Percentiles rank a stretch among this genome's conserved stretches.
These are phyloP conservation scores for Papiliotrema nemorosa DNA, from an alignment of 1,284 basidiomycete species.

Conservation along the genomic window DNA sequence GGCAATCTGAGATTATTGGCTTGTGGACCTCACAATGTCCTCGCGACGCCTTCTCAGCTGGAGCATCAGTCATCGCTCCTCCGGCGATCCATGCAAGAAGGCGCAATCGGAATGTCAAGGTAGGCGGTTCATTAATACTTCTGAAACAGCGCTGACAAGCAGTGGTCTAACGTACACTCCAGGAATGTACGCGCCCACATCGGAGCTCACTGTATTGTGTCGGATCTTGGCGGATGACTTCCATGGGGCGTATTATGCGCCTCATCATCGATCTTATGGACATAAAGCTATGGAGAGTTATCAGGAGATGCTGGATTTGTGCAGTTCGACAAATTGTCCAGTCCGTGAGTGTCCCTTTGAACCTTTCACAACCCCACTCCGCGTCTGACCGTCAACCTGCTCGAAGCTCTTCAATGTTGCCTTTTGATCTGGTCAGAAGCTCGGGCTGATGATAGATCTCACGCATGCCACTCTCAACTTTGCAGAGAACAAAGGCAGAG, in stretches of 20 bases:
- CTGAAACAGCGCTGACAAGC: neutral
- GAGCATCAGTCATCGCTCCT: slow-evolving; percentile 30
- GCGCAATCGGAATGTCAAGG: slow-evolving; percentile 47
- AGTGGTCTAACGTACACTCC: slow-evolving; percentile 48
- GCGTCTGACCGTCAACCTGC: too few relatives aligned
- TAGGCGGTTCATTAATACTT: slow-evolving; percentile 8
- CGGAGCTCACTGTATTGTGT: slow-evolving; percentile 39
- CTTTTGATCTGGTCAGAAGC: neutral
- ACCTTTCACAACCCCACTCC: too few relatives aligned
- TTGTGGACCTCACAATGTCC: slow-evolving; percentile 35
- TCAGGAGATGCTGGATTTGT: slow-evolving; percentile 43
- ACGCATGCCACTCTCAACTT: slow-evolving; percentile 49
- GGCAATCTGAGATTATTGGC: slow-evolving; percentile 45
- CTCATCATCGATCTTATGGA: slow-evolving; percentile 46
- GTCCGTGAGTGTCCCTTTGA: slow-evolving; percentile 27
- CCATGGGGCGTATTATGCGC: slow-evolving; percentile 42
- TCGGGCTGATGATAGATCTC: slow-evolving; percentile 27
- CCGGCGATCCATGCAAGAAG: slow-evolving; percentile 32
- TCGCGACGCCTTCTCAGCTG: slow-evolving; percentile 27
- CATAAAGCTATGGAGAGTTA: slow-evolving; percentile 37
- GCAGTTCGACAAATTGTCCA: slow-evolving; percentile 31
- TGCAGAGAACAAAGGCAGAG: slow-evolving; percentile 39
- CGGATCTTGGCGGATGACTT: slow-evolving; percentile 25
- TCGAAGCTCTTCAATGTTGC: too few relatives aligned
- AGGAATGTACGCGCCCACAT: slow-evolving; percentile 47